Evolutionary conservation across 192 early-diverging fungal species (phyloP).

Genomic region (Geosiphon pyriformis): DNA sequence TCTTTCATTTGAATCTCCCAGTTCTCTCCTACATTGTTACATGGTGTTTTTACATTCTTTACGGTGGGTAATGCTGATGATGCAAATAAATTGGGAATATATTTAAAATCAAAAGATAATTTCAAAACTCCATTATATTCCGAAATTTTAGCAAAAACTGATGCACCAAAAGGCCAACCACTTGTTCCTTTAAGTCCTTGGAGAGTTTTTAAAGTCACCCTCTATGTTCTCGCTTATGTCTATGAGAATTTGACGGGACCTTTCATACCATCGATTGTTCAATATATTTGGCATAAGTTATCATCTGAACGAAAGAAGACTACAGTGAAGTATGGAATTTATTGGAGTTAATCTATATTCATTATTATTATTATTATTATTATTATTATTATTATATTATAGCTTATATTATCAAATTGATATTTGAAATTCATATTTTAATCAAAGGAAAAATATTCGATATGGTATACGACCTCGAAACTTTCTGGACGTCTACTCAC

Average conservation of each 20-base stretch:
- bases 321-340: background rate
- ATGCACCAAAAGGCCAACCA: conserved; percentile 15
- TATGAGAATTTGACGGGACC: conserved; percentile 22
- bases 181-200: conserved; percentile 19
- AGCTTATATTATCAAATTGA: background rate
- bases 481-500: conserved; percentile 7
- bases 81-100: background rate
- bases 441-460: conserved; percentile 4
- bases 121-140: background rate
- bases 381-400: background rate
- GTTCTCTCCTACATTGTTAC: conserved; percentile 3
- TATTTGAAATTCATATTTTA: background rate
- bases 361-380: no score
- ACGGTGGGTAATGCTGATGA: background rate
- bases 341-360: background rate
- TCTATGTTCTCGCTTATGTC: conserved; percentile 7
- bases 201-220: conserved; percentile 20
- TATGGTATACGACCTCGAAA: conserved; percentile 11
- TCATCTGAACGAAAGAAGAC: conserved; percentile 12
- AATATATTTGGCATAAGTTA: conserved; percentile 23
- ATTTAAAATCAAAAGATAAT: background rate
- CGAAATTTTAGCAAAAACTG: conserved; percentile 12
- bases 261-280: conserved; percentile 19
- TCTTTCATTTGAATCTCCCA: background rate
- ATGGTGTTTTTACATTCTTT: conserved; percentile 24